phyloP scores from a whole-genome alignment of 805 yeast species.

The Pichia nanzhaoensis region DNA sequence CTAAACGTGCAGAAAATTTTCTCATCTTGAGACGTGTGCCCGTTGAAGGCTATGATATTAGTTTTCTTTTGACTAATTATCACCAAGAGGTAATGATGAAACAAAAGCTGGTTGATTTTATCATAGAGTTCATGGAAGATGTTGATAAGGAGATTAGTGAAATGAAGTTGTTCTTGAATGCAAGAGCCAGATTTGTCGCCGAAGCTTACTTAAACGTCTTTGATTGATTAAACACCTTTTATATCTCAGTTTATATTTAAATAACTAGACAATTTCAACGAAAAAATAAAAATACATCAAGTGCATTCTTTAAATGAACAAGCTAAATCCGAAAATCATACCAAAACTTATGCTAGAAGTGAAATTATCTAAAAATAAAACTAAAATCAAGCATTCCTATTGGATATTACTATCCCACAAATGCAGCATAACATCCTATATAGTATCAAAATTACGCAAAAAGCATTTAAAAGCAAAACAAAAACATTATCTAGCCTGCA shows the following conservation, averaged over 20 bases:
- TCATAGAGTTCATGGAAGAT: constrained; percentile 97
- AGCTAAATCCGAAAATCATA: no score
- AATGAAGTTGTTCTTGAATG: constrained; percentile 93
- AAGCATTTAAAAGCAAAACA: constrained; percentile 14
- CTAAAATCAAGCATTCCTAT: no score
- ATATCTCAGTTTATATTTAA: background rate
- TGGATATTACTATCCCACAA: background rate
- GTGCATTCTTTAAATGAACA: no score
- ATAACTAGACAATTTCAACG: background rate
- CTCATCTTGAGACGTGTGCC: constrained; percentile 88
- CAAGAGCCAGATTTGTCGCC: constrained; percentile 96
- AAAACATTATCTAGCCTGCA: constrained; percentile 27
- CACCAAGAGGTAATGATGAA: constrained; percentile 96
- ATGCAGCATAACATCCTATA: background rate
- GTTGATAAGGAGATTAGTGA: constrained; percentile 98
- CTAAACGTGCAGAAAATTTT: constrained; percentile 93
- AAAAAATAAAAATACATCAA: no score
- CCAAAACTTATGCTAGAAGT: no score
- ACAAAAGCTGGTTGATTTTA: constrained; percentile 91
- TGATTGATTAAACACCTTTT: constrained; percentile 37
- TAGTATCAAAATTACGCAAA: constrained; percentile 1
- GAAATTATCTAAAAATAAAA: no score
- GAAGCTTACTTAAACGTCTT: constrained; percentile 91
- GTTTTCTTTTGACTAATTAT: constrained; percentile 86
- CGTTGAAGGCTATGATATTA: constrained; percentile 84